Evolutionary conservation across 179 eudicot species (phyloP).

Genomic region (Monotropa hypopitys): DNA sequence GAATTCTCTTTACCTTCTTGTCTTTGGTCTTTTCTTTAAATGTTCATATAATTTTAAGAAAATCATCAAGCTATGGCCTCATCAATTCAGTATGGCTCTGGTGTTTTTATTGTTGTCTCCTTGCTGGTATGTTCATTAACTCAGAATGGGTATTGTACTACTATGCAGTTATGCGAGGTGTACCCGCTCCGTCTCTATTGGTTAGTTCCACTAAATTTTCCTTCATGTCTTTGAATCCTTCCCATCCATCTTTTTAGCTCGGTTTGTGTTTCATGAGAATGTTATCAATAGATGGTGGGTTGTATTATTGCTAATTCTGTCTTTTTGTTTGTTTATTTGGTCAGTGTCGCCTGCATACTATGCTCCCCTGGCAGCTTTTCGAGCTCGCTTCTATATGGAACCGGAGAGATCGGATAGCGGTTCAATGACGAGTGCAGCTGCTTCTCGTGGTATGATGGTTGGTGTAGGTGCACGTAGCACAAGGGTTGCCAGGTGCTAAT

Average conservation of each 20-base stretch:
- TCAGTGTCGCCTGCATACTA: conserved; percentile 92
- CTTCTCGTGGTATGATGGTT: conserved; percentile 28
- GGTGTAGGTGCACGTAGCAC: conserved; percentile 39
- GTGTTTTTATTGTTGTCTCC: neutral
- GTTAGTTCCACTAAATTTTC: conserved; percentile 9
- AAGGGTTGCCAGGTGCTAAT: conserved; percentile 31
- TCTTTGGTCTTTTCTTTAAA: neutral
- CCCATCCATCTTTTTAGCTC: neutral
- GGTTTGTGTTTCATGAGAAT: neutral
- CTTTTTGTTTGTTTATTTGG: neutral
- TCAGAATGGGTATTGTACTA: neutral
- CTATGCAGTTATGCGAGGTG: conserved; percentile 69
- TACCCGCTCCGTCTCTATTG: conserved; percentile 86
- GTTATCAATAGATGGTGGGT: neutral
- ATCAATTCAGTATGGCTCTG: neutral
- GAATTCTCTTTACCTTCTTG: neutral
- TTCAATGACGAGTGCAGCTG: conserved; percentile 56
- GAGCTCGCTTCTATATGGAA: conserved; percentile 87
- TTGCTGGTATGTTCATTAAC: neutral
- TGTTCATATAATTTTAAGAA: neutral
- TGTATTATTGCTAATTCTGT: neutral
- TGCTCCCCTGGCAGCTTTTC: conserved; percentile 86
- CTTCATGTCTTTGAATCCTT: neutral
- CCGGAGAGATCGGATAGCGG: conserved; percentile 80
- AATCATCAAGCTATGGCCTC: neutral